phyloP scores from a whole-genome alignment of 2,329 filamentous ascomycete species.

The Diaporthe humulicola region DNA sequence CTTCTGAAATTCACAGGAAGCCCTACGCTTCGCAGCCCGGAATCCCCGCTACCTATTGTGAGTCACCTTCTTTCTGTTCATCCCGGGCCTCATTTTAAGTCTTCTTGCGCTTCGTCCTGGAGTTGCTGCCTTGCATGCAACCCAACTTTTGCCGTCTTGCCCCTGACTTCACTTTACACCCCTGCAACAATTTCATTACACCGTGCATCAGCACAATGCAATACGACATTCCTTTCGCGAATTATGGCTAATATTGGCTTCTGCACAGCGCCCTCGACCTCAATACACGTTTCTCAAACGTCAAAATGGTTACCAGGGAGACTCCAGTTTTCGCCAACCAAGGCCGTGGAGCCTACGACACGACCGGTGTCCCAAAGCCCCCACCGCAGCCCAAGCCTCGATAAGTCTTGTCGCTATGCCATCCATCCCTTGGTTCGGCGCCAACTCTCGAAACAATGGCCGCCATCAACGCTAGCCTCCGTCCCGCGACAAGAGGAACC shows the following conservation, averaged over 20 bases:
- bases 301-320: constrained; percentile 50
- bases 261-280: constrained; percentile 33
- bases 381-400: constrained; percentile 51
- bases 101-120: background rate
- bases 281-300: constrained; percentile 33
- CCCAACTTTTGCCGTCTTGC: background rate
- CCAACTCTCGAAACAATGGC: constrained; percentile 37
- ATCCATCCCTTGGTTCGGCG: constrained; percentile 42
- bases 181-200: constrained; percentile 38
- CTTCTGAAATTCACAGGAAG: constrained; percentile 30
- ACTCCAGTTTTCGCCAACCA: constrained; percentile 49
- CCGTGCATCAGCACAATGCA: constrained; percentile 16
- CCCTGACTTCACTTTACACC: constrained; percentile 36
- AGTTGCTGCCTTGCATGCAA: constrained; percentile 37
- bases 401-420: constrained; percentile 42
- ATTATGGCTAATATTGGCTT: constrained; percentile 44
- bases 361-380: constrained; percentile 54
- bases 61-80: constrained; percentile 43
- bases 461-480: constrained; percentile 32
- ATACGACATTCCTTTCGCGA: constrained; percentile 3
- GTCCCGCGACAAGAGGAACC: constrained; percentile 32
- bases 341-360: constrained; percentile 54
- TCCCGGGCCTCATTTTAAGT: background rate
- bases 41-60: constrained; percentile 43
- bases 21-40: constrained; percentile 40